Percentiles rank a stretch among this genome's conserved stretches.
Evolutionary conservation across 371 early-diverging fungal species (phyloP).

Genomic region (Phascolomyces articulosus): DNA sequence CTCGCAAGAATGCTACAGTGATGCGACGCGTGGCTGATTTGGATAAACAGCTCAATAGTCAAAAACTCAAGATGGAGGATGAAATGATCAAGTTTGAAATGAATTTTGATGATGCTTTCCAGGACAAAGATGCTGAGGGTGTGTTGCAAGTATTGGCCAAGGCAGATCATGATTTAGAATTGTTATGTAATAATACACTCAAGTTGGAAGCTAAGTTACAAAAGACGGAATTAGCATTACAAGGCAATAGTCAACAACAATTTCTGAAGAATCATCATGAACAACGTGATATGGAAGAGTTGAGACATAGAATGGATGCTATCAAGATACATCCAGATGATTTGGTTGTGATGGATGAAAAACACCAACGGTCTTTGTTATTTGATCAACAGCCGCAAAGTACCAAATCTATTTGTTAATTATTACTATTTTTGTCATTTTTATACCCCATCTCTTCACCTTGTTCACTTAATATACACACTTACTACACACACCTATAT

Average conservation of each 20-base stretch:
- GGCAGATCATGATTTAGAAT: slow-evolving; percentile 24
- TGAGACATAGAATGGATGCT: slow-evolving; percentile 26
- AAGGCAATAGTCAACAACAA: slow-evolving; percentile 7
- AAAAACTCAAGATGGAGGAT: slow-evolving; percentile 13
- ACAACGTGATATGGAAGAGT: slow-evolving; percentile 20
- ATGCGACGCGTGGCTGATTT: slow-evolving; percentile 20
- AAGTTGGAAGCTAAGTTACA: slow-evolving; percentile 29
- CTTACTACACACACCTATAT: no score
- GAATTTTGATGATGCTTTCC: slow-evolving; percentile 6
- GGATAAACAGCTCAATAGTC: slow-evolving; percentile 12
- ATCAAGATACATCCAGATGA: slow-evolving; percentile 23
- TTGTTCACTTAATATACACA: no score
- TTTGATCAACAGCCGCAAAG: not conserved
- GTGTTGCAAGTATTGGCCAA: slow-evolving; percentile 4
- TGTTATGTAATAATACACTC: slow-evolving; percentile 20
- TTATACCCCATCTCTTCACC: not conserved
- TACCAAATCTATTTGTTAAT: slow-evolving; percentile 2
- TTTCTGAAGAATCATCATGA: not conserved
- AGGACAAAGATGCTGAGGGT: not conserved
- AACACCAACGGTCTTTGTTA: not conserved
- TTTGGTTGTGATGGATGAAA: not conserved
- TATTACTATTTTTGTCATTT: not conserved
- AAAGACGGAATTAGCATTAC: slow-evolving; percentile 26
- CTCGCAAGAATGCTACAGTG: slow-evolving; percentile 11
- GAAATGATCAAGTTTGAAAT: slow-evolving; percentile 16